Conservation (phyloP, 352 stramenopile species). For the Phytophthora hybrid region DNA sequence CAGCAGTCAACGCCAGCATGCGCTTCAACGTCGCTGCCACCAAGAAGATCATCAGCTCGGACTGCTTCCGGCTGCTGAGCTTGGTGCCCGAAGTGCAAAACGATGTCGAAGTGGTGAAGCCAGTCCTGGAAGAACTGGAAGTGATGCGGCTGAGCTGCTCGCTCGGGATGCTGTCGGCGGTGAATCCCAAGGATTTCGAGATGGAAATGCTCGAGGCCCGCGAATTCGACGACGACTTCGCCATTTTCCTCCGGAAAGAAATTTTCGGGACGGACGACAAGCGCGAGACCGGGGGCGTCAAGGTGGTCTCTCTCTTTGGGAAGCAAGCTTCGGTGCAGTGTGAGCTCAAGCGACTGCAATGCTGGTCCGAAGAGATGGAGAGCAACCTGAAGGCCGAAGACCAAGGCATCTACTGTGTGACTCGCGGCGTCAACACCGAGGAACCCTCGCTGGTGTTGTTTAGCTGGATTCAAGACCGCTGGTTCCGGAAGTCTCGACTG, state of each 20-base stretch:
- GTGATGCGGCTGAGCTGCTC: conserved; percentile 69
- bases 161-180: conserved; percentile 56
- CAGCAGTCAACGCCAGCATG: conserved; percentile 22
- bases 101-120: conserved; percentile 74
- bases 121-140: conserved; percentile 71
- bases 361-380: conserved; percentile 59
- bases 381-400: conserved; percentile 44
- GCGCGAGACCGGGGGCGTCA: conserved; percentile 22
- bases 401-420: conserved; percentile 71
- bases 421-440: conserved; percentile 1
- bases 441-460: conserved; percentile 56
- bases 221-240: conserved; percentile 76
- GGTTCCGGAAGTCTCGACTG: conserved; percentile 52
- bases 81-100: conserved; percentile 69
- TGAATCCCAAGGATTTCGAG: conserved; percentile 65
- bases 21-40: conserved; percentile 22
- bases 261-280: conserved; percentile 43
- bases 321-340: conserved; percentile 62
- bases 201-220: conserved; percentile 55
- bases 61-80: conserved; percentile 68
- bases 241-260: conserved; percentile 61
- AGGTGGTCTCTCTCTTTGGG: conserved; percentile 64
- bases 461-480: conserved; percentile 58
- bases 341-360: conserved; percentile 44
- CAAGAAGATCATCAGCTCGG: conserved; percentile 34